Evolutionary conservation across 495 filamentous ascomycete species (phyloP), one percentile per base, ranked within the genome.

Genomic region (Annulohypoxylon maeteangense): DNA sequence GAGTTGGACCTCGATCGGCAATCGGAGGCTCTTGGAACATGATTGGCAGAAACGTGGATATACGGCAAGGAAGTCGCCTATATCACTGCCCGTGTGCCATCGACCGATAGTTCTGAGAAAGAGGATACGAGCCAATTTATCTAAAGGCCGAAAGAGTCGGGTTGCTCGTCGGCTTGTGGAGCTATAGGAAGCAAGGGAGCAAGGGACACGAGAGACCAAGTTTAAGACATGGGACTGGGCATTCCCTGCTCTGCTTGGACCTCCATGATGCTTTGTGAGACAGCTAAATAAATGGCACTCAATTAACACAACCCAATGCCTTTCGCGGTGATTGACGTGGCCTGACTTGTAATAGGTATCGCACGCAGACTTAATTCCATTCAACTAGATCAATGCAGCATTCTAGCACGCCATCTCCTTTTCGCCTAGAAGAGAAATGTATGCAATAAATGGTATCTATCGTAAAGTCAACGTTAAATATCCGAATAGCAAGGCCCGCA

Each of bases 361-460:
- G 7, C 12, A 36, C 7, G 11, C 2, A 14, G 14, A 14, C 14
- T 40, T 14, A n/a, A 29, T 29, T 29, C 27, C 27, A 29, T 29
- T 29, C 27, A 29, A 29, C 27, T 29, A 40, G 12, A 20, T 10
- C n/a, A 11, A 42, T 23, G 22, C 12, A 44, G 38, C 42, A 48
- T 22, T 23, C 12, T 34, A 27, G 8, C 10, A 57, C 25, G 29
- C 53, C 5, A 23, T 16, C 29, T 22, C 29, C 34, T 4, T 20
- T 56, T n/a, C 6, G 12, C 25, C 27, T 12, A 47, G 54, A 48
- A 65, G 36, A 55, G 50, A 65, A 48, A 2, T 44, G 20, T 16
- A 40, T 47, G 48, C n/a, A 66, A 71, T 62, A 65, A 57, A 66
- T 65, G 68, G 62, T 65, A 71, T 71, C 48, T 62, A 65, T 60